Conservation (phyloP, 1,284 basidiomycete genomes). For the Paramarasmius palmivorus region DNA sequence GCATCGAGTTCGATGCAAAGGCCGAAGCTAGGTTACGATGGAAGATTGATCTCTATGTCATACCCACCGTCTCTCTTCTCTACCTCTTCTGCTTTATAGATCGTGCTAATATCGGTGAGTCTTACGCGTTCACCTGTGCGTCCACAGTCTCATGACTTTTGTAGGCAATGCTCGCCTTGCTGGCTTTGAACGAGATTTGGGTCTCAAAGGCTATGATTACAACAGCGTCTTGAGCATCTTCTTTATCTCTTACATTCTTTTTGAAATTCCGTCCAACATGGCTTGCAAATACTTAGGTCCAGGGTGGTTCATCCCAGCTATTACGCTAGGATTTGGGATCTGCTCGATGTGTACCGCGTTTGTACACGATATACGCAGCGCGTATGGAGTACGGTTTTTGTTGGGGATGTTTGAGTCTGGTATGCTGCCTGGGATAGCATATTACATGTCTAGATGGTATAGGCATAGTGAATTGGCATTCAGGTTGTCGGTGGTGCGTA, state of each 20-base stretch:
- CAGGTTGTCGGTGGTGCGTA: background rate
- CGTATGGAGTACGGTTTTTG: background rate
- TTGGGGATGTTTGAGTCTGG: background rate
- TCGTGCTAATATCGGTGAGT: constrained; percentile 1
- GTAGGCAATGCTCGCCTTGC: constrained; percentile 11
- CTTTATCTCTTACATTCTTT: constrained; percentile 1
- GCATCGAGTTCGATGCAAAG: background rate
- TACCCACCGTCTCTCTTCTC: background rate
- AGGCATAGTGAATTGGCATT: background rate
- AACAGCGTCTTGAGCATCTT: constrained; percentile 10
- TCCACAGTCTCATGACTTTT: background rate
- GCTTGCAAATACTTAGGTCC: background rate
- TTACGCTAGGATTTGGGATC: background rate
- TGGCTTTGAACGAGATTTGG: constrained; percentile 14
- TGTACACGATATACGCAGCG: background rate
- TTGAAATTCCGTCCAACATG: background rate
- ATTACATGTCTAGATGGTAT: background rate
- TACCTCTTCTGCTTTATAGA: constrained; percentile 1
- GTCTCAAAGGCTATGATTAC: constrained; percentile 12
- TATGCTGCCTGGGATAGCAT: background rate
- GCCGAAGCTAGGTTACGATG: background rate
- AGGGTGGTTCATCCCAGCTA: background rate
- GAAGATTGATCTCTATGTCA: background rate
- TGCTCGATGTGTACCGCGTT: background rate
- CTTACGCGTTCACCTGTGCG: background rate